Base-by-base conservation (phyloP, 1,284 basidiomycete species). In the Puccinia polysora region DNA sequence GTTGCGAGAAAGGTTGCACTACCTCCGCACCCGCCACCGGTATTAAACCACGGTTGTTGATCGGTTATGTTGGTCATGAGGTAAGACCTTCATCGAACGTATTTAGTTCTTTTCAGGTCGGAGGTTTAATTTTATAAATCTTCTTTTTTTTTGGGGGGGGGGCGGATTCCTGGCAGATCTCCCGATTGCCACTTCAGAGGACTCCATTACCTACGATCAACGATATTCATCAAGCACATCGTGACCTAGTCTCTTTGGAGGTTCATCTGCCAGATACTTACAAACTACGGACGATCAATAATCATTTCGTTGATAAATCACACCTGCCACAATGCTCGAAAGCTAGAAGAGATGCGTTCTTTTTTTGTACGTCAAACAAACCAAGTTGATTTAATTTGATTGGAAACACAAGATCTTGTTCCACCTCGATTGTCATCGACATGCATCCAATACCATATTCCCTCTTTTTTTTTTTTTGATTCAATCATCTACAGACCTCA, bases 191-290 rank as follows among this genome's bases (percentile, higher is more conserved):
- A 28, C 49, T 63, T n/a, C 69, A 58, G 55, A 59, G 69, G 53
- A 71, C 47, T 34, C 69, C 69, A 6, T 43, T 63, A 14, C 69
- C 69, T 30, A 71, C 69, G 28, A 63, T 71, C 49, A 62, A 71
- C 53, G 69, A 71, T 53, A 49, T 71, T 25, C 47, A 60, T 8
- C 69, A 71, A 71, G 69, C 69, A 18, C 59, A 63, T 63, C 59
- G 58, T 20, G 69, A 71, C 36, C 28, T 71, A 12, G 47, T 40
- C 34, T 62, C 69, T 0, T 53, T 71, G 12, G 69, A 71, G 55
- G 36, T 34, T 15, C 69, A 71, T 7, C 59, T 71, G 8, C 50
- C 58, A 14, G 59, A 63, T 2, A 36, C 69, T 55, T 34, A 63
- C 25, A 62, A 63, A 28, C 34, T 71, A 2, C 25, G 40, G 23